A percentile compares a stretch with the other conserved stretches of the same genome.
phyloP scores from a whole-genome alignment of 129 eudicot genomes.

The Artemisia annua region DNA sequence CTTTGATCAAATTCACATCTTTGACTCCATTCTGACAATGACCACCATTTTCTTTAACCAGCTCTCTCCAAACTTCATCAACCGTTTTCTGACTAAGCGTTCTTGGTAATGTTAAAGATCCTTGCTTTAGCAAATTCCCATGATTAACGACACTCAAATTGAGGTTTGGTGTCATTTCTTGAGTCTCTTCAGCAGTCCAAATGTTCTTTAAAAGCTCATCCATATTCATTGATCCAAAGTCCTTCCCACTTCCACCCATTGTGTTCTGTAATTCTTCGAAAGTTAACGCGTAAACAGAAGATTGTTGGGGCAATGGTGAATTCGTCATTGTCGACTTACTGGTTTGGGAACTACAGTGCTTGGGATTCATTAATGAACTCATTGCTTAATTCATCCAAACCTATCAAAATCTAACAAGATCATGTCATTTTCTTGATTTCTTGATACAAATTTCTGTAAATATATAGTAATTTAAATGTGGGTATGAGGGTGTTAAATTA shows the following conservation, averaged over 20 bases:
- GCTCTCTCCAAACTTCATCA: conserved; percentile 80
- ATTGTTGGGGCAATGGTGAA: conserved; percentile 40
- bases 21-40: too few species aligned
- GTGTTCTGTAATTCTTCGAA: conserved; percentile 73
- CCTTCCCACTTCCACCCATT: conserved; percentile 52
- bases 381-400: conserved; percentile 31
- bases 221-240: conserved; percentile 85
- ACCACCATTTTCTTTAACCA: conserved; percentile 45
- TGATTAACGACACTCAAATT: conserved; percentile 32
- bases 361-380: conserved; percentile 62
- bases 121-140: conserved; percentile 61
- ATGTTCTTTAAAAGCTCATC: conserved; percentile 74
- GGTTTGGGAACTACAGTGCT: conserved; percentile 39
- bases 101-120: conserved; percentile 65
- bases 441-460: conserved; percentile 24
- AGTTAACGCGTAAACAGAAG: conserved; percentile 58
- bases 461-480: not conserved
- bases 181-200: conserved; percentile 79
- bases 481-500: not conserved
- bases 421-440: conserved; percentile 6
- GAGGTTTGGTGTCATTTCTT: conserved; percentile 42
- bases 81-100: conserved; percentile 77
- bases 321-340: conserved; percentile 35
- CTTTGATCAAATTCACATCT: conserved; percentile 32
- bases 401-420: conserved; percentile 21